Evolutionary conservation across 805 yeast species (phyloP), one percentile per base, ranked within the genome.

Genomic region (Saccharomycopsis microspora): DNA sequence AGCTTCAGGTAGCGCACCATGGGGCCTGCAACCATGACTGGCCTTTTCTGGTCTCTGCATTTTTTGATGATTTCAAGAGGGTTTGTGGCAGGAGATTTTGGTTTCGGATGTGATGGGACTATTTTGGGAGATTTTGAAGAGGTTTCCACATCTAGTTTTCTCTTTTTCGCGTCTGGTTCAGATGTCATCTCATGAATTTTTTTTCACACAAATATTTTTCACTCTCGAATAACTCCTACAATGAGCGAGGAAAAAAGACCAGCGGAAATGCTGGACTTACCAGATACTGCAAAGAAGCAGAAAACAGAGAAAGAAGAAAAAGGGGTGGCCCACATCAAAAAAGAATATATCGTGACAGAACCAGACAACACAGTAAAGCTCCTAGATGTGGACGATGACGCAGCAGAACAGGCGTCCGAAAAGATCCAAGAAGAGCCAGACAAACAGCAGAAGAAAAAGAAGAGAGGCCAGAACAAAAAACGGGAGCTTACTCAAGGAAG

Each of bases 1-100:
- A 93, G 72, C 62, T 93, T 90, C 1, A 96, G 86, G 68, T 93
- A 93, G 45, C 98, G 69, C 1, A 93, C 98, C 98, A 93, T 93
- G 4, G 98, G 98, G 0, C 97, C 98, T 1, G 85, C 80, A 7
- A 84, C 71, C 40, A 71, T 74, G 1, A 75, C 86, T 0, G 82
- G 81, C 50, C 82, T 63, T 3, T 68, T 67, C 51, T 72, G 75
- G 29, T 56, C 46, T 54, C 64, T 60, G 59, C 82, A 67, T 49
- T 71, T 63, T 46, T 67, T 64, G 7, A 80, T 68, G 10, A 80
- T 74, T 39, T 66, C 61, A 19, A 78, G 56, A 9, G 85, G 84
- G 55, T 75, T 74, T 61, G 75, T 45, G 6, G n/a, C 19, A 30
- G 7, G 19, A 7, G 33, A 10, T n/a, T 42, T 34, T 6, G 45